Evolutionary conservation across 345 rosid species (phyloP).

Genomic region (Gossypium herbaceum): DNA sequence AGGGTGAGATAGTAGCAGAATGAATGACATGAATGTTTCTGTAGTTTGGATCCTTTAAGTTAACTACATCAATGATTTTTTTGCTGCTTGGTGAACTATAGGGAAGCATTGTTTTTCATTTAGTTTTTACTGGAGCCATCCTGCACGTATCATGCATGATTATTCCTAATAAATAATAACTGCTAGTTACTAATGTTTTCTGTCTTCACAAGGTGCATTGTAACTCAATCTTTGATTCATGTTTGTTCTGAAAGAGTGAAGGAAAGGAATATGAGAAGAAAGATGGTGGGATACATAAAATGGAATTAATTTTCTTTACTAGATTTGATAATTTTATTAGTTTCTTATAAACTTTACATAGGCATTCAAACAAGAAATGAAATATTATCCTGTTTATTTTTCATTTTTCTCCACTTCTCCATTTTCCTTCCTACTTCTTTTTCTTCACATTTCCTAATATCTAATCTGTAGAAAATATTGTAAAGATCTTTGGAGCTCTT

Average conservation of each 20-base stretch:
- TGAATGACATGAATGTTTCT: neutral
- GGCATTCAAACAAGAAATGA: neutral
- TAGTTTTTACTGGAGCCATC: neutral
- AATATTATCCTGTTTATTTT: neutral
- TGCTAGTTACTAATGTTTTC: neutral
- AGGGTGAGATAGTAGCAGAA: neutral
- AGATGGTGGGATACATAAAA: neutral
- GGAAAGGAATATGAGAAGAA: neutral
- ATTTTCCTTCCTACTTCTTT: neutral
- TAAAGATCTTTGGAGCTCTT: constrained; percentile 3
- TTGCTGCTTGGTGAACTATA: neutral
- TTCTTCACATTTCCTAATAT: neutral
- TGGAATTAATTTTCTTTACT: neutral
- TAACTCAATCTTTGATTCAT: neutral
- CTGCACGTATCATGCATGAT: neutral
- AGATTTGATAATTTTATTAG: neutral
- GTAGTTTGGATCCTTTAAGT: neutral
- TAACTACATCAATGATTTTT: neutral
- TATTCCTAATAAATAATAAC: neutral
- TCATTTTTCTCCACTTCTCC: neutral
- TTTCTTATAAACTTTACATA: neutral
- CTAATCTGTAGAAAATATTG: neutral
- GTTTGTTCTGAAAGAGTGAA: neutral
- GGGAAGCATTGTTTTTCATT: neutral
- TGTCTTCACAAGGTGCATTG: neutral